Conservation (phyloP, 2,329 filamentous ascomycete species). For the Fusarium circinatum region DNA sequence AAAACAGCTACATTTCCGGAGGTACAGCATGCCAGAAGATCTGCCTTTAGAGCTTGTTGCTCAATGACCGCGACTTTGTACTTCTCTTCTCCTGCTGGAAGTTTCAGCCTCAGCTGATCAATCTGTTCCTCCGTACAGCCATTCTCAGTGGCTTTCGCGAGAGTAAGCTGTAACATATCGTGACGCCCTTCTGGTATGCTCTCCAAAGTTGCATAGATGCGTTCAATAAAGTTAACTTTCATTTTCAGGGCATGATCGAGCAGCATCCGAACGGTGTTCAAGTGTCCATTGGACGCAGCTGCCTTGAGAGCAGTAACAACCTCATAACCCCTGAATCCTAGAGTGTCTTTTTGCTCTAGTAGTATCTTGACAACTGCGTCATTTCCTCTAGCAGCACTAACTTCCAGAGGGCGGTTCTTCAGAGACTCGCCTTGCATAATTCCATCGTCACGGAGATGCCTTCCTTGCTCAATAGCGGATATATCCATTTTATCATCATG, state of each 20-base stretch:
- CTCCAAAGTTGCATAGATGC: neutral
- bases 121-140: neutral
- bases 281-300: neutral
- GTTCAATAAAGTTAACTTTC: neutral
- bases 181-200: neutral
- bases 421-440: accelerated
- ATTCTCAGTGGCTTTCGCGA: neutral
- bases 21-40: neutral
- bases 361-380: neutral
- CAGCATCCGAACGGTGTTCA: neutral
- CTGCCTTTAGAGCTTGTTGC: neutral
- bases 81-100: neutral
- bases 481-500: neutral
- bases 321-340: neutral
- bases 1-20: neutral
- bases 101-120: neutral
- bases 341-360: neutral
- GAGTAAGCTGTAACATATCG: neutral
- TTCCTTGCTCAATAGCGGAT: too few relatives aligned
- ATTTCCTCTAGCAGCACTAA: neutral
- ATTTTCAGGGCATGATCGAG: neutral
- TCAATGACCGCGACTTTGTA: neutral
- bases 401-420: neutral
- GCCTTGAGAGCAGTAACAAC: neutral
- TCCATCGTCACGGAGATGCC: too few relatives aligned